Evolutionary conservation across 2,329 filamentous ascomycete genomes (phyloP).

Genomic region (Fusarium newnesense): DNA sequence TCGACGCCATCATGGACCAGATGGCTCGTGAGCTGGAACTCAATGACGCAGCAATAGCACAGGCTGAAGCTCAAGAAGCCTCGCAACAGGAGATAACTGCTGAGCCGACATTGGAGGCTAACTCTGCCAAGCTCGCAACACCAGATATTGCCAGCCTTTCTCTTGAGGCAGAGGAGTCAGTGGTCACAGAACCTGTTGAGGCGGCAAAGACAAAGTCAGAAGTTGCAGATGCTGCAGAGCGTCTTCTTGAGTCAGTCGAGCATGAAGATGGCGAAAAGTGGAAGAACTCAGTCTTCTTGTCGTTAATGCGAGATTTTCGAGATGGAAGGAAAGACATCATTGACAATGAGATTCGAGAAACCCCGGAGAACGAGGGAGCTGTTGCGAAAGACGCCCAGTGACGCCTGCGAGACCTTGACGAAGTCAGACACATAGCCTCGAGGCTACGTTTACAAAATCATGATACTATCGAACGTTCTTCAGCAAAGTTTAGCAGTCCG

Average conservation of each 20-base stretch:
- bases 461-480: neutral
- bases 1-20: constrained; percentile 57
- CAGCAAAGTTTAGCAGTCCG: constrained; percentile 10
- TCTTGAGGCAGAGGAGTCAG: constrained; percentile 31
- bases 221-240: constrained; percentile 55
- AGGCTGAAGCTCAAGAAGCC: constrained; percentile 28
- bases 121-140: constrained; percentile 40
- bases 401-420: constrained; percentile 3
- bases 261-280: constrained; percentile 59
- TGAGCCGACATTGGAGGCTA: constrained; percentile 11
- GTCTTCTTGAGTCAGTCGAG: constrained; percentile 55
- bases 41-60: constrained; percentile 46
- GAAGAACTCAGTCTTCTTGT: constrained; percentile 58
- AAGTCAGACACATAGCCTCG: neutral
- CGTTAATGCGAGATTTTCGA: constrained; percentile 58
- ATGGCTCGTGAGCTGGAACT: constrained; percentile 55
- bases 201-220: constrained; percentile 47
- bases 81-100: constrained; percentile 3
- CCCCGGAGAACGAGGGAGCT: constrained; percentile 26
- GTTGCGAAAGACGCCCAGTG: constrained; percentile 25
- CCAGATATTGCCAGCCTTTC: constrained; percentile 49
- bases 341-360: constrained; percentile 53
- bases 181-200: constrained; percentile 27
- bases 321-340: constrained; percentile 58
- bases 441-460: neutral